Percentiles rank a stretch among this genome's conserved stretches.
These are phyloP conservation scores for Elongisporangium undulatum DNA, from an alignment of 352 stramenopile species.

Conservation along the genomic window DNA sequence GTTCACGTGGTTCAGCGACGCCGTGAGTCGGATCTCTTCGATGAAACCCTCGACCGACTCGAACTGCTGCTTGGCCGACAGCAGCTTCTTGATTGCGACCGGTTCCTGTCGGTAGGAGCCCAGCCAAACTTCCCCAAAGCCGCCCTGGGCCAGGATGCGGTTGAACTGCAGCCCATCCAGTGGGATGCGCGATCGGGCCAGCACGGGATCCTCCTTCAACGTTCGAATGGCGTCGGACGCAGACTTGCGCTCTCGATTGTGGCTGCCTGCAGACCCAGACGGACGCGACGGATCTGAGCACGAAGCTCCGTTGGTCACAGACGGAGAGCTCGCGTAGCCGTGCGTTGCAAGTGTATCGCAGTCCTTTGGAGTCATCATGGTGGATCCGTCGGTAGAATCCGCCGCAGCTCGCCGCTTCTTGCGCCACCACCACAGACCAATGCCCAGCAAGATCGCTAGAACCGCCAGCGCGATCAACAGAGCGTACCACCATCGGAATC, in stretches of 20 bases:
- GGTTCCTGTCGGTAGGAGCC: constrained; percentile 26
- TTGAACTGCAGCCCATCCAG: constrained; percentile 43
- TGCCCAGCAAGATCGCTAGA: background rate
- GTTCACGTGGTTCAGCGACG: constrained; percentile 37
- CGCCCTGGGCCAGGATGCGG: constrained; percentile 29
- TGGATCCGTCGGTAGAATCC: background rate
- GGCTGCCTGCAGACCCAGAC: background rate
- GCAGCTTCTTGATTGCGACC: constrained; percentile 47
- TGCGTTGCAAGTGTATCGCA: background rate
- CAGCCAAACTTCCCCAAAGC: constrained; percentile 57
- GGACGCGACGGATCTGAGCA: background rate
- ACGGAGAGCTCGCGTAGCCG: background rate
- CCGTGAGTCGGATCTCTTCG: constrained; percentile 43
- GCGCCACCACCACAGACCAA: background rate
- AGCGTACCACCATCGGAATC: background rate
- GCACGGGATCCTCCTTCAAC: constrained; percentile 24
- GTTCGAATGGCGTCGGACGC: background rate
- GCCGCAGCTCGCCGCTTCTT: background rate
- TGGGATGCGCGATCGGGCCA: constrained; percentile 24
- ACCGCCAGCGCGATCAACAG: background rate
- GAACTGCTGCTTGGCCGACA: constrained; percentile 32
- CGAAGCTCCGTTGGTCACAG: background rate
- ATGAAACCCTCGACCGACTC: constrained; percentile 36
- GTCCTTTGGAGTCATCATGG: background rate
- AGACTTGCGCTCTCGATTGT: background rate